Evolutionary conservation across 129 eudicot species (phyloP), one percentile per base, ranked within the genome.

Genomic region (Lonicera japonica): DNA sequence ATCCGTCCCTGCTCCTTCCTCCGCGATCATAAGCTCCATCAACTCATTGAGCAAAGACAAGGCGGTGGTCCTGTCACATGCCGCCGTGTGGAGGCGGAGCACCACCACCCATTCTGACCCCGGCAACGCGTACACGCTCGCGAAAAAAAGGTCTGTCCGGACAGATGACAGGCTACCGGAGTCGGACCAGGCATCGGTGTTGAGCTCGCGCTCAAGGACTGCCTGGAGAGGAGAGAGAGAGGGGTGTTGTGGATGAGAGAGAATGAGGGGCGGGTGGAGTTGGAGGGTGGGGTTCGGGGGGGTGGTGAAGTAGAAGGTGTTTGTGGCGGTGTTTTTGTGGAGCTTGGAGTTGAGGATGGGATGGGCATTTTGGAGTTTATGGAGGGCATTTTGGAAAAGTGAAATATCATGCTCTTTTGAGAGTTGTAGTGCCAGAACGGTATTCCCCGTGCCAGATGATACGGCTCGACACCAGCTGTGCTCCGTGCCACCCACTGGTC

Each of bases 21-120:
- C 79, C 24, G 63, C 69, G 62, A 29, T n/a, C 66, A 43, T 19
- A 19, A 64, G 39, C 39, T 61, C 82, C 64, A 73, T 75, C 74
- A 82, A 56, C 75, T 82, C 89, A 71, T 60, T 72, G 1, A 82
- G 71, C 74, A 82, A 55, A 8, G 75, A 64, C 57, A 74, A 79
- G 8, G 70, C 85, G 0, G 89, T 82, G 41, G 79, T 64, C 54
- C 82, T 71, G 65, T 82, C 89, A 54, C 89, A 82, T 7, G 76
- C 60, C 20, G 72, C 77, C 1, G 82, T 63, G 39, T 82, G 89
- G 5, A 82, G 57, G 65, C 85, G 68, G 22, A 82, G 25, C 55
- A 66, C 79, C 52, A 75, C 19, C 15, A 64, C 64, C 72, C 75
- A 76, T 29, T 70, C 61, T 14, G 64, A 5, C 3, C 70, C 82